A percentile compares a stretch with the other conserved stretches of the same genome.
These are phyloP conservation scores for Lolium multiflorum DNA, from an alignment of 176 grass and related monocot species.

Conservation along the genomic window DNA sequence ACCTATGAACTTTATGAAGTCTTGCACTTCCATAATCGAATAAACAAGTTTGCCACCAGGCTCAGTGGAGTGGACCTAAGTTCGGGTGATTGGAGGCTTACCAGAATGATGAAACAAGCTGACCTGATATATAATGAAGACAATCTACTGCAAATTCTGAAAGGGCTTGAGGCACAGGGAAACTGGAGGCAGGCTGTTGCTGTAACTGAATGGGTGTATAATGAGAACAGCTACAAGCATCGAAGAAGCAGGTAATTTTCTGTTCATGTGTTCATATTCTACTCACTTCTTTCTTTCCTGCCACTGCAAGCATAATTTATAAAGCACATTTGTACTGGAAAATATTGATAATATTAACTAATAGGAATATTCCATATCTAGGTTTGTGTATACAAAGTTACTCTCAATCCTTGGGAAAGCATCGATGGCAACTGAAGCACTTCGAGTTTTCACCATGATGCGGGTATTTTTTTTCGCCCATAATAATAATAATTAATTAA, in stretches of 20 bases:
- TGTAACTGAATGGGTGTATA: slow-evolving; percentile 92
- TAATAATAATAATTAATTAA: slow-evolving; percentile 2
- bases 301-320: not conserved
- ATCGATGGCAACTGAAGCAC: slow-evolving; percentile 76
- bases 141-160: slow-evolving; percentile 74
- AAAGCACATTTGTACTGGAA: not conserved
- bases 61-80: slow-evolving; percentile 52
- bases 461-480: slow-evolving; percentile 44
- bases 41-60: slow-evolving; percentile 50
- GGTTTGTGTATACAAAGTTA: slow-evolving; percentile 96
- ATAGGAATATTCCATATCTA: slow-evolving; percentile 45
- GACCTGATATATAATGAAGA: slow-evolving; percentile 72
- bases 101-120: slow-evolving; percentile 77
- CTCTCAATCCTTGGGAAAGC: slow-evolving; percentile 85
- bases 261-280: not conserved
- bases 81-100: slow-evolving; percentile 81
- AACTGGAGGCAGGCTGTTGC: slow-evolving; percentile 80
- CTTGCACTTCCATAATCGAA: slow-evolving; percentile 15
- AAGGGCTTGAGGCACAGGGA: slow-evolving; percentile 65
- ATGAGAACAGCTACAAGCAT: slow-evolving; percentile 71
- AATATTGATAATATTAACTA: slow-evolving; percentile 10
- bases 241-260: slow-evolving; percentile 79
- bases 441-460: slow-evolving; percentile 79
- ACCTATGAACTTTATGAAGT: not conserved
- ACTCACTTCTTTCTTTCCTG: not conserved